Evolutionary conservation across 1,284 basidiomycete genomes (phyloP), one percentile per base, ranked within the genome.

Genomic region (Cutaneotrichosporon dermatis): DNA sequence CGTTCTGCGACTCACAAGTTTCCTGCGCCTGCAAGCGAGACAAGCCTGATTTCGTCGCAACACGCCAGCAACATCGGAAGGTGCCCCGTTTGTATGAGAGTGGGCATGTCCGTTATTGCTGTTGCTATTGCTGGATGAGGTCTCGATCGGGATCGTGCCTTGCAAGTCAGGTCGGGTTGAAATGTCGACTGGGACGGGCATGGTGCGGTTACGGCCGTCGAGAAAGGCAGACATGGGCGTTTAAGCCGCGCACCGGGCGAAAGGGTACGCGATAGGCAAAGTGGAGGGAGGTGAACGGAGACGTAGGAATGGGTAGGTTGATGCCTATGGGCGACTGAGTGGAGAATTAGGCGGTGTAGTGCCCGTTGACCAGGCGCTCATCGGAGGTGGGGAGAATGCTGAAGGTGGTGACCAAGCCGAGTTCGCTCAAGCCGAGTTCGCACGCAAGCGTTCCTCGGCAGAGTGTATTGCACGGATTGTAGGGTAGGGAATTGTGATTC

Each of bases 41-140:
- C 68, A 69, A 6, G 68, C 68, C 54, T 67, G 66, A 49, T 69
- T 69, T 11, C 68, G 63, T 10, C 65, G 65, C n/a, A 69, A 64
- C 6, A 65, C 64, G 35, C 64, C 64, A 6, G 64, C 64, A 13
- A 65, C 60, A 44, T 65, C 64, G 48, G 34, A 61, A 2, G 62
- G 59, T 6, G 58, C 50, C 9, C 60, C 60, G 11, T 55, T 37
- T 7, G 61, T 33, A 25, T 33, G 25, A 34, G 34, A 52, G 6
- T 16, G 40, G 13, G 6, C 16, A 43, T 54, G 59, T 25, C 25
- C 25, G 25, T 25, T 25, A 25, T 25, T 25, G 25, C 25, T 25
- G 25, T 15, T 36, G 40, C 41, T n/a, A 11, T 52, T 52, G 42
- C 33, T 36, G 25, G 41, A 4, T 9, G 39, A 15, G 10, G 49